Base-by-base conservation (phyloP, 352 stramenopile species). In the Pythium scleroteichum region DNA sequence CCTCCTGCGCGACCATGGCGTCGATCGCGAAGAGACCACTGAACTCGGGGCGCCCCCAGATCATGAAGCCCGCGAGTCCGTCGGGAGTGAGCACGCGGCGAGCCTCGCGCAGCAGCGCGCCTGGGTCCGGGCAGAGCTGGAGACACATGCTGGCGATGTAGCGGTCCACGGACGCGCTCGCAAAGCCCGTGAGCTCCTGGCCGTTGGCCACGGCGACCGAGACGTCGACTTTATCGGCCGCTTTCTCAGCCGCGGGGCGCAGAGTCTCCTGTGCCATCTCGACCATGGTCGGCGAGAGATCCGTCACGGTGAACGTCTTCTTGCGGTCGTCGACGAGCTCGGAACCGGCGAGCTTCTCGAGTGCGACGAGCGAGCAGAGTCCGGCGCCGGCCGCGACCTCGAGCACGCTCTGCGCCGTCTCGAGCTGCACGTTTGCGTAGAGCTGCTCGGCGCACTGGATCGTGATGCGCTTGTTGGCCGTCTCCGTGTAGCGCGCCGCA, bases 121-220 rank as follows among this genome's bases (percentile, higher is more conserved):
- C 78, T 22, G 78, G 53, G 46, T 82, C 73, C 8, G 78, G 73
- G 20, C 69, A 48, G 14, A 87, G 67, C 45, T 85, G 75, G 20
- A 87, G 64, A 52, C 71, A 82, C 24, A 87, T 59, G 26, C 65
- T 83, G 17, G 78, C 55, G 33, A 87, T 70, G 44, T 82, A 83
- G 13, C 78, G 75, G 33, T 87, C 75, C 39, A 83, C 33, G 3
- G 75, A 80, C 10, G 38, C 61, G 3, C 54, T 67, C 5, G 47
- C 20, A 23, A 85, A 44, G 13, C 68, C 56, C 0, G n/a, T 42
- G 33, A 87, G 44, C 33, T 83, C 71, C 69, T 83, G 75, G 9
- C 70, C 71, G 53, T 85, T 82, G 9, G 71, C 76, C 52, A 64
- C 53, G 17, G 44, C 39, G 10, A 69, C 48, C 29, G 67, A 49